Conservation (phyloP, 176 grass and related monocot species). For the Chloris gayana region DNA sequence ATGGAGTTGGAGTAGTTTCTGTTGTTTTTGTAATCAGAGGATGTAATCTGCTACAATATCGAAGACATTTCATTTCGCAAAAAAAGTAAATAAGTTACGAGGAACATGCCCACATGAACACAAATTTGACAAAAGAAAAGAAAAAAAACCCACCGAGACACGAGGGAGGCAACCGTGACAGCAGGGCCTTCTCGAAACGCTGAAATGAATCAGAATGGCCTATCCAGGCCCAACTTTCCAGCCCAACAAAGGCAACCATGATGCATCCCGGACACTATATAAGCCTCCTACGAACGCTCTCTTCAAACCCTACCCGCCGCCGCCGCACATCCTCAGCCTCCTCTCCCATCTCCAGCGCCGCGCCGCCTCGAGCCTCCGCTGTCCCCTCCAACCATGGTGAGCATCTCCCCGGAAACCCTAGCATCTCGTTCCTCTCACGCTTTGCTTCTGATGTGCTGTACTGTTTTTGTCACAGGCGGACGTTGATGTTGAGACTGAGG, state of each 20-base stretch:
- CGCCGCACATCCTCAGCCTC: conserved; percentile 2
- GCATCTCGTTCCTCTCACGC: no score
- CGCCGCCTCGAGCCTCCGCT: conserved; percentile 16
- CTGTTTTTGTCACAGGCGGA: conserved; percentile 54
- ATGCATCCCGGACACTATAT: conserved; percentile 22
- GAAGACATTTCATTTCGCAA: no score
- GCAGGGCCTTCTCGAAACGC: background rate
- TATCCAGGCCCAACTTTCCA: background rate
- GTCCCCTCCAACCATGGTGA: conserved; percentile 45
- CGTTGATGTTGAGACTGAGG: conserved; percentile 56
- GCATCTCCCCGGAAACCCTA: background rate
- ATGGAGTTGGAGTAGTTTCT: no score
- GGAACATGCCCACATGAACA: no score
- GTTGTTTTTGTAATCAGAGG: no score
- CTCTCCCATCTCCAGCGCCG: background rate
- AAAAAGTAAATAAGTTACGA: no score
- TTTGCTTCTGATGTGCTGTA: background rate
- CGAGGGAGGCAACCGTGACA: no score
- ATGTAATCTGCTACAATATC: no score
- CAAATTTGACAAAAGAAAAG: no score
- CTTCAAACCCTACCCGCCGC: conserved; percentile 40
- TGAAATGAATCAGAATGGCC: background rate
- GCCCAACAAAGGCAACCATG: background rate
- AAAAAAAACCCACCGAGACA: no score
- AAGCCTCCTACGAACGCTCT: background rate